A percentile compares a stretch with the other conserved stretches of the same genome.
Evolutionary conservation across 164 flowering plant genomes (phyloP).

Genomic region (Kingdonia uniflora): DNA sequence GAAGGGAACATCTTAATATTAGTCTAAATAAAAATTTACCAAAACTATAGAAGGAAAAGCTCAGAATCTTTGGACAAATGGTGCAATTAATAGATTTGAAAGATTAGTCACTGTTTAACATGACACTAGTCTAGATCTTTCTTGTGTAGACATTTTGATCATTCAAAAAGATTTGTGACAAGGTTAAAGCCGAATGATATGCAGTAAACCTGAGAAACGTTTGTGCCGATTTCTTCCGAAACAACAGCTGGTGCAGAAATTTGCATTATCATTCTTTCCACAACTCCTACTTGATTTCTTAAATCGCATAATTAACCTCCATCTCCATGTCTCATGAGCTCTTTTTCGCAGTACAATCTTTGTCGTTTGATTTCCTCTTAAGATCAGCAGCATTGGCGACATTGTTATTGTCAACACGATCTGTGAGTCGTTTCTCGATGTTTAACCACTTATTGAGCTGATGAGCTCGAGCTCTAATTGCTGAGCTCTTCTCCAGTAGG

Average conservation of each 20-base stretch:
- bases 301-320: slow-evolving; percentile 9
- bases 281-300: not conserved
- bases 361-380: not conserved
- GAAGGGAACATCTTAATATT: too few relatives aligned
- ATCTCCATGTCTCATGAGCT: slow-evolving; percentile 11
- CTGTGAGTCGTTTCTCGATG: slow-evolving; percentile 8
- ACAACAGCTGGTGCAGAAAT: slow-evolving; percentile 13
- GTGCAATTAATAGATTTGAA: too few relatives aligned
- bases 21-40: too few relatives aligned
- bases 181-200: not conserved
- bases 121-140: too few relatives aligned
- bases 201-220: slow-evolving; percentile 10
- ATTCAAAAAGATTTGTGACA: not conserved
- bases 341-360: not conserved
- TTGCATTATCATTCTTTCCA: slow-evolving; percentile 11
- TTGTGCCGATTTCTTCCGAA: slow-evolving; percentile 7
- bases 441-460: slow-evolving; percentile 11
- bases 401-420: slow-evolving; percentile 3
- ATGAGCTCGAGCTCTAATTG: slow-evolving; percentile 11
- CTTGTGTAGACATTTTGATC: too few relatives aligned
- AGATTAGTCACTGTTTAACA: too few relatives aligned
- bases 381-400: not conserved
- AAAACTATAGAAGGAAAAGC: too few relatives aligned
- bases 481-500: slow-evolving; percentile 6
- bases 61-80: too few relatives aligned